Evolutionary conservation across 208 protist species (phyloP).

Genomic region (Wallacemonas sp.): DNA sequence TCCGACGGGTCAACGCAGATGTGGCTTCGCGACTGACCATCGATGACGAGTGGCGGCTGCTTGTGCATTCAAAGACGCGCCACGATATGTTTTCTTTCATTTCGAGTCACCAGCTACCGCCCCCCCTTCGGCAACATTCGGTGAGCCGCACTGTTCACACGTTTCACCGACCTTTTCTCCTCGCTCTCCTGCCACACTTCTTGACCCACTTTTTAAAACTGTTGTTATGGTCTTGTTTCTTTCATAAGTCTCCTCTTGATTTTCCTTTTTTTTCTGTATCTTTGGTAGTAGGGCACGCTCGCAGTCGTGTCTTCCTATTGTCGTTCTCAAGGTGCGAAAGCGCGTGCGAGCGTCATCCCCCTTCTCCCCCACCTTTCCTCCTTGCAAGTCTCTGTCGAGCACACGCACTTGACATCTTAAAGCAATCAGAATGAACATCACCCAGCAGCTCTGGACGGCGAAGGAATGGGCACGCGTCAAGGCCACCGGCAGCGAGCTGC

Average conservation of each 20-base stretch:
- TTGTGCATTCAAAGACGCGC: too few relatives aligned
- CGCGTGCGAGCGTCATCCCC: too few relatives aligned
- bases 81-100: too few relatives aligned
- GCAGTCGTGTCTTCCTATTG: not conserved
- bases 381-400: not conserved
- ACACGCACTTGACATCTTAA: not conserved
- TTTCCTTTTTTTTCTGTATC: slow-evolving; percentile 13
- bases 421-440: slow-evolving; percentile 43
- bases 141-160: too few relatives aligned
- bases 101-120: too few relatives aligned
- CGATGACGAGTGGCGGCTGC: too few relatives aligned
- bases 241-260: not conserved
- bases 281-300: not conserved
- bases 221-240: not conserved
- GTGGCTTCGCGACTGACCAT: too few relatives aligned
- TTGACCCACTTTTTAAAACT: not conserved
- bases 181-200: not conserved
- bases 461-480: slow-evolving; percentile 85
- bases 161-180: too few relatives aligned
- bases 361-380: not conserved
- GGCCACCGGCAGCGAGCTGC: slow-evolving; percentile 63
- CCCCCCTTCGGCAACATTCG: too few relatives aligned
- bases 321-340: too few relatives aligned
- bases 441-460: slow-evolving; percentile 60
- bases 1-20: too few relatives aligned